Conservation (phyloP, 2,329 filamentous ascomycete genomes). For the Monosporascus sp. region DNA sequence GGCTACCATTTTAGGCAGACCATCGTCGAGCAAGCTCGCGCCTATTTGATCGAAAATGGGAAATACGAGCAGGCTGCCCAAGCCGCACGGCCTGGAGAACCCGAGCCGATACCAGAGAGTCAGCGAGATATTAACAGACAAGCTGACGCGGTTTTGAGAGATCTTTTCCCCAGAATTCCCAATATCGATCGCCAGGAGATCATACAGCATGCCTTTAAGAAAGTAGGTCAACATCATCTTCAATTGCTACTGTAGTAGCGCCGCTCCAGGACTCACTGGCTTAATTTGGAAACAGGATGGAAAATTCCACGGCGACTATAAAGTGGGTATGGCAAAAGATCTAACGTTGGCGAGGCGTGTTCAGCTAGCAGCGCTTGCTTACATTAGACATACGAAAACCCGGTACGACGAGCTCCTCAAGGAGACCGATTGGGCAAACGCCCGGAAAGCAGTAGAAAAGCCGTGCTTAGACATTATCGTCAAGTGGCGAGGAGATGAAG, state of each 20-base stretch:
- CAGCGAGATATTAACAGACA: conserved; percentile 57
- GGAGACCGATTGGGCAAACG: conserved; percentile 53
- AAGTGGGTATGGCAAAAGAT: conserved; percentile 51
- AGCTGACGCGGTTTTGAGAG: conserved; percentile 56
- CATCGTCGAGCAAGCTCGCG: conserved; percentile 52
- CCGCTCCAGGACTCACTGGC: neutral
- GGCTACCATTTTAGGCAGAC: conserved; percentile 55
- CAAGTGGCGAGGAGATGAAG: conserved; percentile 68
- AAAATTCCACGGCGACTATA: conserved; percentile 45
- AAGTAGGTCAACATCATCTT: conserved; percentile 36
- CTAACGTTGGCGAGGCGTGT: conserved; percentile 56
- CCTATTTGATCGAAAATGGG: conserved; percentile 18
- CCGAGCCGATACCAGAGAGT: conserved; percentile 54
- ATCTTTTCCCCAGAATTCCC: conserved; percentile 61
- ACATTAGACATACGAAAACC: conserved; percentile 62
- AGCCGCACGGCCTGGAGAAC: conserved; percentile 25
- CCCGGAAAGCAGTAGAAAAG: conserved; percentile 54
- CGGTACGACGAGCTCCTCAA: conserved; percentile 57
- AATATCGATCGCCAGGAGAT: conserved; percentile 59
- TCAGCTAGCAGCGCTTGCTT: conserved; percentile 59
- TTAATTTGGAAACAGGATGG: conserved; percentile 34
- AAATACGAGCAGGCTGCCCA: conserved; percentile 19
- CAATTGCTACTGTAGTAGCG: neutral
- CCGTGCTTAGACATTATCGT: conserved; percentile 60
- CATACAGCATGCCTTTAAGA: conserved; percentile 57